Conservation (phyloP, 306 rosid species). For the Betula pendula region DNA sequence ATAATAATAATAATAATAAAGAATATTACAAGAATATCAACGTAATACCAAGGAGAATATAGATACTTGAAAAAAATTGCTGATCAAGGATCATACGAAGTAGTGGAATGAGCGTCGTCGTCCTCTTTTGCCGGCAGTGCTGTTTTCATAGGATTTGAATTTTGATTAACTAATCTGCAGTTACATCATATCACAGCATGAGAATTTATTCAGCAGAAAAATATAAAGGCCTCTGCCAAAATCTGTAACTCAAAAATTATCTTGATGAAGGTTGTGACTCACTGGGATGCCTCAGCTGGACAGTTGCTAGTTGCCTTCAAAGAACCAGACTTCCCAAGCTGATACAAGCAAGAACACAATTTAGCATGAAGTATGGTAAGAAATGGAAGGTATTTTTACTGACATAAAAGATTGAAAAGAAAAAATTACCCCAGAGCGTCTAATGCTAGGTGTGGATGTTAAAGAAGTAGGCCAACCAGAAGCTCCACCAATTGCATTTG, state of each 20-base stretch:
- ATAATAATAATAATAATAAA: slow-evolving; percentile 21
- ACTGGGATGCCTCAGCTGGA: slow-evolving; percentile 54
- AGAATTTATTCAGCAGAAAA: slow-evolving; percentile 15
- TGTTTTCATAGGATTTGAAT: slow-evolving; percentile 40
- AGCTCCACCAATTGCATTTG: slow-evolving; percentile 38
- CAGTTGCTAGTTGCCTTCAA: slow-evolving; percentile 38
- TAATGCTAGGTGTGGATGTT: slow-evolving; percentile 42
- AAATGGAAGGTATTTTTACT: slow-evolving; percentile 14
- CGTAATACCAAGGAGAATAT: slow-evolving; percentile 7
- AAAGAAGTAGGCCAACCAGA: slow-evolving; percentile 44
- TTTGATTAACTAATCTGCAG: slow-evolving; percentile 62
- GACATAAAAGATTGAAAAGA: not conserved
- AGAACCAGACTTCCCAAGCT: slow-evolving; percentile 53
- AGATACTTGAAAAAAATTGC: not conserved
- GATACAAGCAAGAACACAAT: slow-evolving; percentile 15
- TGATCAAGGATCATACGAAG: slow-evolving; percentile 62
- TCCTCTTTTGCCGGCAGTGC: slow-evolving; percentile 55
- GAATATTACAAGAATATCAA: slow-evolving; percentile 9
- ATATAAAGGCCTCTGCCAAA: not conserved
- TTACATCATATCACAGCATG: slow-evolving; percentile 19
- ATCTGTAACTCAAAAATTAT: not conserved
- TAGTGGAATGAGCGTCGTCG: slow-evolving; percentile 68
- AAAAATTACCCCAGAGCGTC: slow-evolving; percentile 44
- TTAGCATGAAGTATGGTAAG: slow-evolving; percentile 22
- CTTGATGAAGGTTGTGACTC: slow-evolving; percentile 27